Percentiles rank a stretch among this genome's conserved stretches.
Evolutionary conservation across 495 filamentous ascomycete species (phyloP).

Genomic region (Lepidopterella palustris): DNA sequence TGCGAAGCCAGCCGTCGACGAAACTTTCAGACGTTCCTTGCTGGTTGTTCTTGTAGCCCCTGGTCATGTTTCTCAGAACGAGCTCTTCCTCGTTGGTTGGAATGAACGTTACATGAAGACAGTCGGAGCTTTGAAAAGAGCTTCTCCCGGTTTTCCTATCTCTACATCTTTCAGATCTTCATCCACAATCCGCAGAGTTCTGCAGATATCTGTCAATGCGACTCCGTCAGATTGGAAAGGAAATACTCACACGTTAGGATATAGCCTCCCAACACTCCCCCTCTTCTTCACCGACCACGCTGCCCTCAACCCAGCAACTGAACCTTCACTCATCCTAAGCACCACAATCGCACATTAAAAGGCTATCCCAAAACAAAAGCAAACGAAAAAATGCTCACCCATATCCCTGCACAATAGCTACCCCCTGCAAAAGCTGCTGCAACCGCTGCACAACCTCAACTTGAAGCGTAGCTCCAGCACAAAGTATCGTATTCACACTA

Average conservation of each 20-base stretch:
- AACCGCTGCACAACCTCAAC: constrained; percentile 1
- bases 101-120: background rate
- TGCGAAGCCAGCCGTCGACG: constrained; percentile 12
- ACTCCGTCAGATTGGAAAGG: background rate
- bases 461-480: constrained; percentile 11
- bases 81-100: background rate
- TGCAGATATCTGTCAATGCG: background rate
- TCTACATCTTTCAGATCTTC: constrained; percentile 8
- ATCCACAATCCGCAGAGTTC: constrained; percentile 7
- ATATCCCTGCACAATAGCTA: constrained; percentile 14
- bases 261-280: background rate
- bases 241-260: background rate
- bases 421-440: constrained; percentile 5
- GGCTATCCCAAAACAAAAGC: too few species aligned
- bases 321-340: background rate
- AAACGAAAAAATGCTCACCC: constrained; percentile 8
- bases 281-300: background rate
- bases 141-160: constrained; percentile 7
- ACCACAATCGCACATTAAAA: background rate
- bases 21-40: constrained; percentile 11
- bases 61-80: background rate
- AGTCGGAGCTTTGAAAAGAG: constrained; percentile 9
- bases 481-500: constrained; percentile 12
- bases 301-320: background rate
- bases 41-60: constrained; percentile 1